phyloP scores from a whole-genome alignment of 164 flowering plant species.

The Chloranthus sessilifolius region DNA sequence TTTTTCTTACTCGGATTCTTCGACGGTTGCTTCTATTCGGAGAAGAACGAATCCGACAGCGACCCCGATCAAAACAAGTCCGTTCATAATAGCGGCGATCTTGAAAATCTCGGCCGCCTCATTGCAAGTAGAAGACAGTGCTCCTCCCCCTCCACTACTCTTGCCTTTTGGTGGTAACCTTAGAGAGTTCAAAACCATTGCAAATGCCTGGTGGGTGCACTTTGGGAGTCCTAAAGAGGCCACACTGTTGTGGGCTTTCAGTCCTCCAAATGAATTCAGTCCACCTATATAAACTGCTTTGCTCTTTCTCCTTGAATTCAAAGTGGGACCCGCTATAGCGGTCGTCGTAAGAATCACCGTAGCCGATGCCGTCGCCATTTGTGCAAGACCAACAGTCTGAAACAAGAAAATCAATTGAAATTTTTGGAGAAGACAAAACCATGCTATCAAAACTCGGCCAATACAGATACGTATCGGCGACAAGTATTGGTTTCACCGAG shows the following conservation, averaged over 20 bases:
- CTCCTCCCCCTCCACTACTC: constrained; percentile 48
- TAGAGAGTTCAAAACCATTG: constrained; percentile 48
- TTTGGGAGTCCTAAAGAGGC: constrained; percentile 43
- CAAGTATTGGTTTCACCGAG: too few species aligned
- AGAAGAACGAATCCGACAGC: constrained; percentile 69
- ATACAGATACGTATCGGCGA: too few species aligned
- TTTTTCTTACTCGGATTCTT: constrained; percentile 34
- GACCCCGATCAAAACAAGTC: constrained; percentile 52
- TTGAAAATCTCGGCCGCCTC: constrained; percentile 53
- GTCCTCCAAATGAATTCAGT: constrained; percentile 61
- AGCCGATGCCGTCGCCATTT: constrained; percentile 43
- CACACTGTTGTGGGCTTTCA: constrained; percentile 54
- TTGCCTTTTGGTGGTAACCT: constrained; percentile 20
- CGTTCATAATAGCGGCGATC: constrained; percentile 58
- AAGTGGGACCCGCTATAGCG: constrained; percentile 6
- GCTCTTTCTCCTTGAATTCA: constrained; percentile 18
- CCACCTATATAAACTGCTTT: constrained; percentile 42
- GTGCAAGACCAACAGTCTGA: constrained; percentile 4
- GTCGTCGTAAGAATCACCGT: constrained; percentile 25
- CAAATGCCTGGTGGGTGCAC: constrained; percentile 48
- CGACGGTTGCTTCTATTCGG: constrained; percentile 48
- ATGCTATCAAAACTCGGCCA: too few species aligned
- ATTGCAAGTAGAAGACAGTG: constrained; percentile 40
- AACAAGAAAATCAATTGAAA: neutral
- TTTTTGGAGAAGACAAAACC: too few species aligned